Base-by-base conservation (phyloP, 345 rosid species). In the Sisymbrium altissimum region DNA sequence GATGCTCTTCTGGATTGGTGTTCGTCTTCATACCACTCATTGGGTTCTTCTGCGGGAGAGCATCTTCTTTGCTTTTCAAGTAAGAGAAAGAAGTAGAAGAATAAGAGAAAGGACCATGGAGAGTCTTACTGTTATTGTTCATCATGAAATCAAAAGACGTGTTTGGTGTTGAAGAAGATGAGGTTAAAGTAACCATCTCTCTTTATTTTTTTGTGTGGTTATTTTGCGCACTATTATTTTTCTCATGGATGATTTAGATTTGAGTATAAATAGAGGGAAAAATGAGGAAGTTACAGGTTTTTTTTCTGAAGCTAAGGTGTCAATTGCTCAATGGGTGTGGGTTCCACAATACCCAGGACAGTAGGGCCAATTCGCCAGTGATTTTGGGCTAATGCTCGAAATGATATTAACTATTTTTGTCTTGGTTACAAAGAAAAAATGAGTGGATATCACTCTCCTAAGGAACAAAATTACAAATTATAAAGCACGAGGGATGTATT, bases 61-160 rank as follows among this genome's bases (percentile, higher is more conserved):
- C 72, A 58, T 85, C 86, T 74, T 82, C 90, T 2, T 72, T 25
- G 56, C 48, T 71, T 58, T 71, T 81, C 71, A 84, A 53, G 84
- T 80, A 82, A 14, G 92, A 70, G 65, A 76, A 76, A 54, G 79
- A 76, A 43, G 69, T 61, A 60, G 79, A 32, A 43, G 79, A 53
- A 39, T 68, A 81, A 68, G 75, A 76, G 68, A 87, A 84, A 30
- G 79, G 86, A 57, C 86, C 83, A 0, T 40, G 79, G 55, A 75
- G 73, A 49, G 15, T 70, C 64, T 62, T 58, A 48, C 50, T 66
- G 46, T 62, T 80, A 50, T 75, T 74, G 50, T 57, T 76, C 80
- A 14, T 63, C 71, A 54, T 44, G 71, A 63, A 76, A 30, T 56
- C 74, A 84, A 50, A 53, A 76, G 66, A 21, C 70, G 36, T 70